Conservation (phyloP, 1,284 basidiomycete species). For the Macrocystidia cucumis region DNA sequence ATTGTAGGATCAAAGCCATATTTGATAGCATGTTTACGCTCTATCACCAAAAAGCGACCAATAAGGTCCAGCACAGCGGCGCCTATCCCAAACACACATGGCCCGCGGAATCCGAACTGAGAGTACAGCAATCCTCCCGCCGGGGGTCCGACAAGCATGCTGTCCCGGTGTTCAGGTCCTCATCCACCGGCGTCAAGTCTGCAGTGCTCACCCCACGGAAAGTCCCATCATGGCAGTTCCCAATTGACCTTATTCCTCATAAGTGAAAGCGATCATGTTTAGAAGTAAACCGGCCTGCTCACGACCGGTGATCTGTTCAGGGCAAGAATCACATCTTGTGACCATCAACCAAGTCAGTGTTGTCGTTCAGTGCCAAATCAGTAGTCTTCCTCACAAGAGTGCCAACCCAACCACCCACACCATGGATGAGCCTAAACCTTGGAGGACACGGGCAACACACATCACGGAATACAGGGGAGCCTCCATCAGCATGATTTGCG, state of each 20-base stretch:
- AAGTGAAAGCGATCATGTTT: no score
- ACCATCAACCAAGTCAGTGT: slow-evolving; percentile 3
- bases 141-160: slow-evolving; percentile 50
- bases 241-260: slow-evolving; percentile 46
- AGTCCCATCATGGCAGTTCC: slow-evolving; percentile 69
- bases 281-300: slow-evolving; percentile 24
- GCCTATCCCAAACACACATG: slow-evolving; percentile 66
- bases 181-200: neutral
- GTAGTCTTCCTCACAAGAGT: slow-evolving; percentile 41
- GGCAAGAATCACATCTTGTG: slow-evolving; percentile 59
- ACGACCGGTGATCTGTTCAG: slow-evolving; percentile 53
- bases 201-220: slow-evolving; percentile 47
- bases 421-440: slow-evolving; percentile 68
- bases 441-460: slow-evolving; percentile 63
- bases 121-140: slow-evolving; percentile 63
- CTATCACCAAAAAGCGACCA: slow-evolving; percentile 54
- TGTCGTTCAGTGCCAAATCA: slow-evolving; percentile 5
- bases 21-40: slow-evolving; percentile 46
- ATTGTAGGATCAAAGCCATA: slow-evolving; percentile 43
- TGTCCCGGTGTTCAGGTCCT: slow-evolving; percentile 10
- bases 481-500: slow-evolving; percentile 72
- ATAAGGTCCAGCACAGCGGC: slow-evolving; percentile 55
- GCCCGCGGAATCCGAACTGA: slow-evolving; percentile 64
- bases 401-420: slow-evolving; percentile 74
- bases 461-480: slow-evolving; percentile 65